phyloP scores from a whole-genome alignment of 139 green algal genomes.

The Zygnema circumcarinatum region DNA sequence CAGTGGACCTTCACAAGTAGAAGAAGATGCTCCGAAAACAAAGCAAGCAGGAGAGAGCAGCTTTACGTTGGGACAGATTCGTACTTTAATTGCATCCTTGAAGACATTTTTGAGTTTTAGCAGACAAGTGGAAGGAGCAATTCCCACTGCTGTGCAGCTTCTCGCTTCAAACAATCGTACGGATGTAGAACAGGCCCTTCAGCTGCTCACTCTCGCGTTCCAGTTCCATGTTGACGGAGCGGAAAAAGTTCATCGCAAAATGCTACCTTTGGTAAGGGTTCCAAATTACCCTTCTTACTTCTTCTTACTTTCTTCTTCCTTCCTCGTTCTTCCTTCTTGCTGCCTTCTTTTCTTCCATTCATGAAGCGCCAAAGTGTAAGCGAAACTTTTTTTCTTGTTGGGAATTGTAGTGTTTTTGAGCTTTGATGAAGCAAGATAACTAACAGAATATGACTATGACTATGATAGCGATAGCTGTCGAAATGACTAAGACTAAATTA shows the following conservation, averaged over 20 bases:
- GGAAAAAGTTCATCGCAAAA: slow-evolving; percentile 55
- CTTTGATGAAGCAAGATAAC: no score
- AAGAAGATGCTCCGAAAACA: neutral
- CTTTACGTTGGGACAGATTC: slow-evolving; percentile 48
- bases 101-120: slow-evolving; percentile 72
- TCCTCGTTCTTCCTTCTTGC: neutral
- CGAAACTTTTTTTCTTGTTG: no score
- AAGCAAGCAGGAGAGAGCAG: neutral
- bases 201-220: slow-evolving; percentile 74
- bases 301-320: neutral
- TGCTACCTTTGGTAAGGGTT: slow-evolving; percentile 72
- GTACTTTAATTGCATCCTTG: slow-evolving; percentile 76
- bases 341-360: no score
- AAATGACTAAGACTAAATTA: no score
- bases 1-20: neutral
- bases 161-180: slow-evolving; percentile 70
- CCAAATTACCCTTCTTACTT: slow-evolving; percentile 15
- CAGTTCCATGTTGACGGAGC: slow-evolving; percentile 73
- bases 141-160: slow-evolving; percentile 69
- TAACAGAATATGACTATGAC: no score
- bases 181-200: slow-evolving; percentile 78
- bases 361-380: no score
- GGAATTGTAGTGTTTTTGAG: no score
- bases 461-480: no score
- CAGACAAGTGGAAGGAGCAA: slow-evolving; percentile 49